Conservation (phyloP, 2,329 filamentous ascomycete species). For the Stylonectria norvegica region DNA sequence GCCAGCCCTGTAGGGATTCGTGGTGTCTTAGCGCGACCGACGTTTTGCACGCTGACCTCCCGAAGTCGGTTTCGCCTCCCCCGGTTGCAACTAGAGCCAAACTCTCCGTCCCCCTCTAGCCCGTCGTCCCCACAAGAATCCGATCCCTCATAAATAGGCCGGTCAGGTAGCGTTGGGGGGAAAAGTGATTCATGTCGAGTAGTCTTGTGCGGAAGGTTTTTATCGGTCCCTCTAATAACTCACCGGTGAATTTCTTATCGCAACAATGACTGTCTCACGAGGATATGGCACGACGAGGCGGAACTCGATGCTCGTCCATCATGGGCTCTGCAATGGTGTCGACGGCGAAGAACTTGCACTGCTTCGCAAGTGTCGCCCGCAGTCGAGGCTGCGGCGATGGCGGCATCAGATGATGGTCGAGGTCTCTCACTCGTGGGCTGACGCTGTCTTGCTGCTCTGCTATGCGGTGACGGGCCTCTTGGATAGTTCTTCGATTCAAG, state of each 20-base stretch:
- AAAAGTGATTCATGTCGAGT: too few species aligned
- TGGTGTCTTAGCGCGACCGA: background rate
- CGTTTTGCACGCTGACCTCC: background rate
- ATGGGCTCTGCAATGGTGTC: background rate
- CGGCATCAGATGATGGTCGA: conserved; percentile 35
- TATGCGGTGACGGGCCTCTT: conserved; percentile 73
- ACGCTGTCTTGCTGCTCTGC: conserved; percentile 64
- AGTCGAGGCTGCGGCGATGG: background rate
- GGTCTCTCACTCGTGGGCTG: conserved; percentile 60
- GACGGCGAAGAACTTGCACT: background rate
- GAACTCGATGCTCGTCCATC: background rate
- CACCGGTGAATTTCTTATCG: too few species aligned
- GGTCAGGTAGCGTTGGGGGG: too few species aligned
- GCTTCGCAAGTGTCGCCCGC: background rate
- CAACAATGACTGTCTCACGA: background rate
- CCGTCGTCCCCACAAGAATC: background rate
- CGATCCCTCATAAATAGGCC: background rate
- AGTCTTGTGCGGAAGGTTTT: too few species aligned
- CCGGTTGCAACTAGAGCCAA: background rate
- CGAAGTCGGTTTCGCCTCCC: background rate
- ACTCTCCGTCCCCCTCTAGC: background rate
- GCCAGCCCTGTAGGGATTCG: too few species aligned
- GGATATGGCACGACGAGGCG: background rate
- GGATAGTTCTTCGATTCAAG: conserved; percentile 69
- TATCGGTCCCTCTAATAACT: too few species aligned